Percentiles rank a stretch among this genome's conserved stretches.
Conservation (phyloP, 2,329 filamentous ascomycete genomes). For the Pseudogymnoascus sp. region DNA sequence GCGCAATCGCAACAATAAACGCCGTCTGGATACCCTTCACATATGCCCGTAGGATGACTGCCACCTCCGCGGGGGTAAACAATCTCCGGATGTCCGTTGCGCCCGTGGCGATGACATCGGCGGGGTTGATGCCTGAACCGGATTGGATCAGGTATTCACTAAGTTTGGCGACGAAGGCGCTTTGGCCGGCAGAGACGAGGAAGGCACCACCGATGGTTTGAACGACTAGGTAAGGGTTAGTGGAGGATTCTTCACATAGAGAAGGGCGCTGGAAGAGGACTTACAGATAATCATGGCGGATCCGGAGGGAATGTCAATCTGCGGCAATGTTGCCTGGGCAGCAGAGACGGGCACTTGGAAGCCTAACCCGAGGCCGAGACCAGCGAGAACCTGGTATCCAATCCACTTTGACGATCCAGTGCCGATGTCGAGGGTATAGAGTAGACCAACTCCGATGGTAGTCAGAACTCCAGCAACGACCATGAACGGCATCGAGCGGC, state of each 20-base stretch:
- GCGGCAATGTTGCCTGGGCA: conserved; percentile 41
- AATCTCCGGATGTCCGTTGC: conserved; percentile 33
- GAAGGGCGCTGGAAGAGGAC: neutral
- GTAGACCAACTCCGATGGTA: conserved; percentile 35
- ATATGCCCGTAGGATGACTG: conserved; percentile 36
- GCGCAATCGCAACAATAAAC: conserved; percentile 24
- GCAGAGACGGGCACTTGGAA: conserved; percentile 44
- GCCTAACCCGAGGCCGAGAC: conserved; percentile 38
- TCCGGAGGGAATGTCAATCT: conserved; percentile 45
- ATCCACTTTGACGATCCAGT: conserved; percentile 41
- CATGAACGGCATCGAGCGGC: conserved; percentile 38
- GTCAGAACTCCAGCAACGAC: conserved; percentile 37
- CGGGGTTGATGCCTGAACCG: conserved; percentile 26
- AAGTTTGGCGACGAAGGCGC: conserved; percentile 32
- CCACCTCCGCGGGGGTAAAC: conserved; percentile 28
- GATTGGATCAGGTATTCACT: conserved; percentile 21
- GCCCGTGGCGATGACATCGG: conserved; percentile 34
- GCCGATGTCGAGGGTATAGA: conserved; percentile 35
- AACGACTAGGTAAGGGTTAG: conserved; percentile 34
- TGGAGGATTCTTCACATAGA: neutral
- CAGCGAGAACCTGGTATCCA: conserved; percentile 43
- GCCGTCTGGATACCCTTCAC: conserved; percentile 21
- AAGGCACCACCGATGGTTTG: conserved; percentile 53
- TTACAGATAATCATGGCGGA: conserved; percentile 42
- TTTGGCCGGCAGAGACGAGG: conserved; percentile 49